phyloP scores from a whole-genome alignment of 1,284 basidiomycete species.

The Sporisorium scitamineum region DNA sequence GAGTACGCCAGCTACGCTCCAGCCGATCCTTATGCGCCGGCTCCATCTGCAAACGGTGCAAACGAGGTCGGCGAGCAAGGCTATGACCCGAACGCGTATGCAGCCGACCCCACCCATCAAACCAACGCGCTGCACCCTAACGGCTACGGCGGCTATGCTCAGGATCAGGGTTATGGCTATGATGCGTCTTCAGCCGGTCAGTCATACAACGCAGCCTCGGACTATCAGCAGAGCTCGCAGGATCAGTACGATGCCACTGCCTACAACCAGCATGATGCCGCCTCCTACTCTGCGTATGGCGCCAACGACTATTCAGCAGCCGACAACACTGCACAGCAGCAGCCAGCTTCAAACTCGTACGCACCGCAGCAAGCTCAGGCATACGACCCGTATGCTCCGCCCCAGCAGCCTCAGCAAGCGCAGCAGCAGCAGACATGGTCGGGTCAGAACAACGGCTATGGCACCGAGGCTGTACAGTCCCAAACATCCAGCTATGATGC shows the following conservation, averaged over 20 bases:
- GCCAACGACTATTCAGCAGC: constrained; percentile 7
- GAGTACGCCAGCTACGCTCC: constrained; percentile 18
- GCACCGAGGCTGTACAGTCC: constrained; percentile 3
- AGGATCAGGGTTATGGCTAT: constrained; percentile 18
- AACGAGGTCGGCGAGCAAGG: constrained; percentile 3
- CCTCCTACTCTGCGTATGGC: constrained; percentile 16
- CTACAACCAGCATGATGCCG: not conserved
- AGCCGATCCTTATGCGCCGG: constrained; percentile 24
- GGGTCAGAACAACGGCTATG: constrained; percentile 13
- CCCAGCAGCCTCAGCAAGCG: constrained; percentile 12
- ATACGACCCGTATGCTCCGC: constrained; percentile 21
- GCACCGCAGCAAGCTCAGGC: constrained; percentile 2
- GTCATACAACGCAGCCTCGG: constrained; percentile 18
- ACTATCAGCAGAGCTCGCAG: constrained; percentile 7
- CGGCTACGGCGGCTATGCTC: constrained; percentile 18
- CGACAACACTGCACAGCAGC: constrained; percentile 5
- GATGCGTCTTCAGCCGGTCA: constrained; percentile 9
- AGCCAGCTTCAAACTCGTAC: not conserved
- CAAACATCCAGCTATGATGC: constrained; percentile 9
- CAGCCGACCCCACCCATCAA: constrained; percentile 10
- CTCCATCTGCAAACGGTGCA: constrained; percentile 3
- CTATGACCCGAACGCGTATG: constrained; percentile 27
- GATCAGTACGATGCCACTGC: constrained; percentile 9
- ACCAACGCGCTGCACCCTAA: constrained; percentile 7
- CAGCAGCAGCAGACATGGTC: constrained; percentile 14